Evolutionary conservation across 345 rosid genomes (phyloP), one percentile per base, ranked within the genome.

Genomic region (Pistacia vera): DNA sequence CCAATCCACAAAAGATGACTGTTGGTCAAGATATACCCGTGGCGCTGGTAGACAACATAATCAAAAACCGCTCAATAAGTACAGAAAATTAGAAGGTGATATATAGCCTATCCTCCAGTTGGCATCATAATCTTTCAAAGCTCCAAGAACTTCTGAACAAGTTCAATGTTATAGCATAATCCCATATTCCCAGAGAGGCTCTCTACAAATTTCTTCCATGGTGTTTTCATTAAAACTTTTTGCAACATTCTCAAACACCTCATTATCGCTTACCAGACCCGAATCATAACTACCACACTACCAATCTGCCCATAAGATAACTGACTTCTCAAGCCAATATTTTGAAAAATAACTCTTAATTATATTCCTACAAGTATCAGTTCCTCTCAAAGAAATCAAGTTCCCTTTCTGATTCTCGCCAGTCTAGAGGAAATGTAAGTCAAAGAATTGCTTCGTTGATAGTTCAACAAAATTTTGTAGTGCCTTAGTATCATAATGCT

Each of bases 261-360:
- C 81, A 18, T 44, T 10, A 0, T n/a, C 14, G 61, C 63, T 71
- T 63, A 28, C 75, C 70, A 44, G 89, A 84, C 30, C 92, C 89
- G 69, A 89, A 87, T 75, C 10, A 79, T 63, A 69, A 77, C 36
- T 12, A 75, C 80, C 58, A 85, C 35, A 49, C 60, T 71, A 48
- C 92, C 92, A 62, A 78, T 71, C 54, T 79, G 75, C 54, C 86
- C 83, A 79, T 83, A 80, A 4, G 90, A 80, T 28, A 84, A 56
- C 0, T n/a, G 41, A 9, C 52, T 33, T 17, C 49, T 66, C 20
- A 30, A 62, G 64, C 68, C 52, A 38, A 20, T 67, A 60, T 13
- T n/a, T 41, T 77, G 60, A 20, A 63, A 52, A 17, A 60, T 75
- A 67, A 71, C 44, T 36, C 80, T 68, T 76, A 35, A 83, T 72